These are phyloP conservation scores for Abrus pulchellus DNA, from an alignment of 306 rosid species.

Conservation along the genomic window DNA sequence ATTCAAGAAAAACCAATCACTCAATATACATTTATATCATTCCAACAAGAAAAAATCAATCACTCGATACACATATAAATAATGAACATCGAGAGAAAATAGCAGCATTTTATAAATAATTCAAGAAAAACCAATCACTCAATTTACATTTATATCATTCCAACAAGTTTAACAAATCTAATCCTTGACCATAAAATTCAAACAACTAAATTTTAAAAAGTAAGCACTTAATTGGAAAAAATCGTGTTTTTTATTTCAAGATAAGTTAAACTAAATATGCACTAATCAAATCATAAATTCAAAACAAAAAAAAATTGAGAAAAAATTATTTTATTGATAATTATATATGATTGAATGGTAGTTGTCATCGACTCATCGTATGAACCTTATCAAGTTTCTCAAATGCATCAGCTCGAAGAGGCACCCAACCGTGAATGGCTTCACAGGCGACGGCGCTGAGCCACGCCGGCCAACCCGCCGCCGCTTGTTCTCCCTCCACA, in stretches of 20 bases:
- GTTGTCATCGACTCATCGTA: not conserved
- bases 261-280: no score
- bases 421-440: conserved; percentile 98
- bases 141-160: not conserved
- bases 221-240: no score
- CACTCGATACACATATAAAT: not conserved
- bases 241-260: no score
- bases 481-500: conserved; percentile 87
- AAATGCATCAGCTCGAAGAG: conserved; percentile 83
- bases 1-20: conserved; percentile 17
- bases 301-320: not conserved
- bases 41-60: no score
- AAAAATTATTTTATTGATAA: not conserved
- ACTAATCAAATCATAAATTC: not conserved
- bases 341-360: not conserved
- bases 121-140: conserved; percentile 19
- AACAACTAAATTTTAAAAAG: no score
- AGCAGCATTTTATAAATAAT: not conserved
- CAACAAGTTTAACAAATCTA: conserved; percentile 6
- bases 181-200: not conserved
- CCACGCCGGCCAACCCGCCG: conserved; percentile 99
- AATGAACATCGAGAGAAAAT: conserved; percentile 14
- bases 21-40: not conserved
- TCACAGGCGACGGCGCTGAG: conserved; percentile 92
- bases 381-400: conserved; percentile 93